Percentiles rank a stretch among this genome's conserved stretches.
Evolutionary conservation across 306 rosid species (phyloP).

Genomic region (Amphicarpaea edgeworthii): DNA sequence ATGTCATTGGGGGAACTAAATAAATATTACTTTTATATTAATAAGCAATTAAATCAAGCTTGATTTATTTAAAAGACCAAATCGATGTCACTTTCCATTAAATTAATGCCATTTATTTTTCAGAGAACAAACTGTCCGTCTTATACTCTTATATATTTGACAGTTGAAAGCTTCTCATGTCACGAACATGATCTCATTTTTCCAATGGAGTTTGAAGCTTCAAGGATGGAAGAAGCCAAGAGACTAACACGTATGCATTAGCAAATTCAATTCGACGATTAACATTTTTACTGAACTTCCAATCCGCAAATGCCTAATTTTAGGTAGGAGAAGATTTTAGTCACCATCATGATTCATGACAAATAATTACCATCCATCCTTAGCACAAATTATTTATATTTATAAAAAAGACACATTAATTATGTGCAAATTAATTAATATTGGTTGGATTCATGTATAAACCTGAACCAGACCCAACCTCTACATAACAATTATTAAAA

Average conservation of each 20-base stretch:
- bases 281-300: slow-evolving; percentile 34
- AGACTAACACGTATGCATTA: slow-evolving; percentile 21
- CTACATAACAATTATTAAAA: slow-evolving; percentile 15
- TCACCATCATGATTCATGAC: slow-evolving; percentile 39
- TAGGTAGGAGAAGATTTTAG: slow-evolving; percentile 36
- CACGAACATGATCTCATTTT: no score
- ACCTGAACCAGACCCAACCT: slow-evolving; percentile 39
- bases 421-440: neutral
- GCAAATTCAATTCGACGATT: neutral
- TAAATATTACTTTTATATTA: neutral
- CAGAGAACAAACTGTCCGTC: neutral
- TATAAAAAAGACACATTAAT: neutral
- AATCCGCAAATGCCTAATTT: slow-evolving; percentile 6
- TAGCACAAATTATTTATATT: neutral
- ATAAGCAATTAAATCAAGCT: neutral
- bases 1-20: neutral
- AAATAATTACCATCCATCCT: slow-evolving; percentile 17
- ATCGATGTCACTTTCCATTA: neutral
- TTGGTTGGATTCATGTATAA: slow-evolving; percentile 15
- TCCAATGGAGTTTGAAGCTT: neutral
- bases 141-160: neutral
- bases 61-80: neutral
- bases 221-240: neutral
- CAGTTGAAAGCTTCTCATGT: neutral
- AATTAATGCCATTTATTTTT: neutral